These are phyloP conservation scores for Silene coronaria DNA, from an alignment of 179 eudicot species.

Conservation along the genomic window DNA sequence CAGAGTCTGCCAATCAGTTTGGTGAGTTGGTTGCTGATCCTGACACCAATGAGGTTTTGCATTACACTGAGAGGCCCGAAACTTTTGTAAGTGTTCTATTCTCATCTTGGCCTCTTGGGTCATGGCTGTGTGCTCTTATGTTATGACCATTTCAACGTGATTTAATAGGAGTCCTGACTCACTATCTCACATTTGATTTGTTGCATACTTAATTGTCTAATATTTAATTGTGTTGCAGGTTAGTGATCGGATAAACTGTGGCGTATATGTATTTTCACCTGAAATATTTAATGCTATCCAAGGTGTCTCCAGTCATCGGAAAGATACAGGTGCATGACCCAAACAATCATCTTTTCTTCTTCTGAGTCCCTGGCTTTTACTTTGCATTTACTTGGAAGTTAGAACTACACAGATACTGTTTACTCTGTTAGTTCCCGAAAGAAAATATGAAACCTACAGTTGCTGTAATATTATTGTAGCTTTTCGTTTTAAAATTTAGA, in stretches of 20 bases:
- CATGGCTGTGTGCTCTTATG: not conserved
- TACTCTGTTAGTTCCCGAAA: too few species aligned
- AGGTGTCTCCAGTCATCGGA: constrained; percentile 37
- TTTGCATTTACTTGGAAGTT: not conserved
- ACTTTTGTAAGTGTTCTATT: constrained; percentile 39
- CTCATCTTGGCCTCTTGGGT: constrained; percentile 15
- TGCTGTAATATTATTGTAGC: too few species aligned
- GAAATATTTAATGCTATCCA: constrained; percentile 41
- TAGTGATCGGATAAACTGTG: constrained; percentile 48
- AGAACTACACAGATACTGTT: too few species aligned
- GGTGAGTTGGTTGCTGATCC: constrained; percentile 56
- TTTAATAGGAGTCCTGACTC: not conserved
- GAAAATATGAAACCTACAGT: too few species aligned
- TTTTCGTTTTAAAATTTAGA: too few species aligned
- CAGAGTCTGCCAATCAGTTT: constrained; percentile 47
- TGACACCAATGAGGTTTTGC: constrained; percentile 43
- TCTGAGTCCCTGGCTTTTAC: not conserved
- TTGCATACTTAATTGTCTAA: not conserved
- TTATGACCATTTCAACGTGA: not conserved
- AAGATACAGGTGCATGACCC: constrained; percentile 37
- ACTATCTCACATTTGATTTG: not conserved
- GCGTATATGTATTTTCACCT: constrained; percentile 52
- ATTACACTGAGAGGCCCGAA: constrained; percentile 52
- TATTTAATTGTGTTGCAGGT: constrained; percentile 31
- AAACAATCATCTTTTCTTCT: not conserved